Evolutionary conservation across 2,329 filamentous ascomycete species (phyloP), one percentile per base, ranked within the genome.

Genomic region (Ceratocystis ficicola): DNA sequence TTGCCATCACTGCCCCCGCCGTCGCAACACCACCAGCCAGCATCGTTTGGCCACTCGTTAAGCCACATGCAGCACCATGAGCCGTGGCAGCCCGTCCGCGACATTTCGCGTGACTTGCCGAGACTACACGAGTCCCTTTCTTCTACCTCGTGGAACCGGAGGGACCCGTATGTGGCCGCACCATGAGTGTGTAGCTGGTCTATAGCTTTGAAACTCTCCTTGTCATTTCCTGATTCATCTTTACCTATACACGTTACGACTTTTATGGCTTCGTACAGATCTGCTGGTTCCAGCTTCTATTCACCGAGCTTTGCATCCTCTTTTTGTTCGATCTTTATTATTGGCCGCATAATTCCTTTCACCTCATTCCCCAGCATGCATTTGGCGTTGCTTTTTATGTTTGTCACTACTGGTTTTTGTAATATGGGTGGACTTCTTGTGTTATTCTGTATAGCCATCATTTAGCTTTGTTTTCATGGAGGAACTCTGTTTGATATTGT

Each of bases 51-150:
- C 44, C 30, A 46, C n/a, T 30, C 61, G 8, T 32, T 59, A n/a
- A 8, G 22, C 28, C 28, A 59, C 55, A 59, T 36, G 55, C 55
- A 32, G 73, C 76, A 52, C 71, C 76, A 20, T 71, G 69, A 59
- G 71, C 69, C 65, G 74, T 76, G 65, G 65, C 65, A 66, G 30
- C 30, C 65, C 5, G 8, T 30, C 46, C 57, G 65, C 12, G 44
- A 63, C 17, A 46, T 48, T 12, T 63, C 61, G n/a, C 44, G 61
- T 6, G 61, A 32, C 25, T 36, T 57, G 46, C 55, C 46, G 25
- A 44, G 65, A 44, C 46, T 66, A 30, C 59, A 66, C 57, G 52
- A 62, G 20, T 59, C 55, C 2, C 41, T 62, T 59, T 28, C 44
- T 20, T 48, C 48, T 30, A 44, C 64, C 3, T 12, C 55, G 4